phyloP scores from a whole-genome alignment of 208 protist species.

The Leishmania mexicana region DNA sequence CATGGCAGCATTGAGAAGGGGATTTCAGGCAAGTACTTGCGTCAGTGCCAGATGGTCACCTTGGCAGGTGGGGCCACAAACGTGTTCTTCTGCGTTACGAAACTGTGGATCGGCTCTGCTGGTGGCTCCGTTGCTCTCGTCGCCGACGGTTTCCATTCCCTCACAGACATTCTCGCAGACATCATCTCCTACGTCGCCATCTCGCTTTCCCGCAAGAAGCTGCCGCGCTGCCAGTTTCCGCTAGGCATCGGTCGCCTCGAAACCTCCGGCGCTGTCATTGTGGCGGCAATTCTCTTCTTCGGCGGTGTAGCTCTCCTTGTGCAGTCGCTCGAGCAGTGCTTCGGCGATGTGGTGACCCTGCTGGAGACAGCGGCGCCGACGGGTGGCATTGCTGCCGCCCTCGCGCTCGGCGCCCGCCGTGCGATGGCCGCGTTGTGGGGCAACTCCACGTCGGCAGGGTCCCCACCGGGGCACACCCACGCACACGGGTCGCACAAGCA shows the following conservation, averaged over 20 bases:
- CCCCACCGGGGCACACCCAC: not conserved
- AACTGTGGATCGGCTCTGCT: slow-evolving; percentile 69
- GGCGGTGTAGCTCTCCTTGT: slow-evolving; percentile 78
- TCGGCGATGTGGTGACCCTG: slow-evolving; percentile 28
- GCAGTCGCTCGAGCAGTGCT: slow-evolving; percentile 60
- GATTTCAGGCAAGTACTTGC: slow-evolving; percentile 56
- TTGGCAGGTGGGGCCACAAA: slow-evolving; percentile 69
- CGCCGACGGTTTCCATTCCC: slow-evolving; percentile 85
- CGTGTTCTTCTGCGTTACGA: slow-evolving; percentile 77
- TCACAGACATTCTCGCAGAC: slow-evolving; percentile 86
- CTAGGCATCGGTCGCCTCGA: slow-evolving; percentile 86
- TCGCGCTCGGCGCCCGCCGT: slow-evolving; percentile 11
- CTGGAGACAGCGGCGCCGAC: slow-evolving; percentile 9
- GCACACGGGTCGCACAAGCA: slow-evolving; percentile 4
- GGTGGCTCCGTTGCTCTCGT: slow-evolving; percentile 87
- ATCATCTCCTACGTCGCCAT: slow-evolving; percentile 79
- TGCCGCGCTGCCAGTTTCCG: slow-evolving; percentile 84
- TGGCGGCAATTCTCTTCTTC: slow-evolving; percentile 76
- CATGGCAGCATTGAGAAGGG: slow-evolving; percentile 54
- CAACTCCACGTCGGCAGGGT: not conserved
- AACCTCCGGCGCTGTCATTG: slow-evolving; percentile 80
- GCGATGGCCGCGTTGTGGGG: slow-evolving; percentile 3
- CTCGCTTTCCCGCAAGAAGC: slow-evolving; percentile 51
- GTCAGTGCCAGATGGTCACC: slow-evolving; percentile 76
- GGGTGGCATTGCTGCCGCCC: slow-evolving; percentile 16